Percentiles rank a stretch among this genome's conserved stretches.
Evolutionary conservation across 2,329 filamentous ascomycete genomes (phyloP).

Genomic region (Arthrobotrys iridis): DNA sequence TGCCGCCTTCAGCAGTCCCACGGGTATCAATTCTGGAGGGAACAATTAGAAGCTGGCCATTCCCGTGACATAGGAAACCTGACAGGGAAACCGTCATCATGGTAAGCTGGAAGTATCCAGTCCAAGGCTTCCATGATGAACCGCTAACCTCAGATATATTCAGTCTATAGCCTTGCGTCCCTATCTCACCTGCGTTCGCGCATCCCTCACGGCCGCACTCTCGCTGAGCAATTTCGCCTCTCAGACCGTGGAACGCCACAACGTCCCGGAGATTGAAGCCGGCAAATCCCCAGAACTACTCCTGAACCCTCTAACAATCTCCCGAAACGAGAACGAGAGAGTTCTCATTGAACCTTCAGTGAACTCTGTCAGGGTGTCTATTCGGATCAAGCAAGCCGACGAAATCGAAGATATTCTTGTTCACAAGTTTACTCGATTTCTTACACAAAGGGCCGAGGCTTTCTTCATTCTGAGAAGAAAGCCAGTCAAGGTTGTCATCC

Average conservation of each 20-base stretch:
- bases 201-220: conserved; percentile 90
- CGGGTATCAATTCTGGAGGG: neutral
- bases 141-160: neutral
- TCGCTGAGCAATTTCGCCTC: conserved; percentile 97
- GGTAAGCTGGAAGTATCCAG: conserved; percentile 5
- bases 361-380: conserved; percentile 96
- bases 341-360: conserved; percentile 96
- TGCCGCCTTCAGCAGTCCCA: neutral
- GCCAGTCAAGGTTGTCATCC: conserved; percentile 79
- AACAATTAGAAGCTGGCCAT: neutral
- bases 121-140: neutral
- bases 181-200: conserved; percentile 95
- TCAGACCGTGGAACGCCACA: conserved; percentile 94
- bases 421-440: conserved; percentile 96
- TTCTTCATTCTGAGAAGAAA: conserved; percentile 97
- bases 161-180: conserved; percentile 96
- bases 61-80: neutral
- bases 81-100: conserved; percentile 7
- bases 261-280: conserved; percentile 97
- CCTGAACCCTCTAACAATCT: conserved; percentile 86
- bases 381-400: conserved; percentile 99
- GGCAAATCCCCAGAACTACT: conserved; percentile 91
- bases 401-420: conserved; percentile 98
- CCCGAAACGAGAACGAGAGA: conserved; percentile 95
- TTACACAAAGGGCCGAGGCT: conserved; percentile 93